Evolutionary conservation across 495 filamentous ascomycete species (phyloP), one percentile per base, ranked within the genome.

Genomic region (Stereocaulon alpinum): DNA sequence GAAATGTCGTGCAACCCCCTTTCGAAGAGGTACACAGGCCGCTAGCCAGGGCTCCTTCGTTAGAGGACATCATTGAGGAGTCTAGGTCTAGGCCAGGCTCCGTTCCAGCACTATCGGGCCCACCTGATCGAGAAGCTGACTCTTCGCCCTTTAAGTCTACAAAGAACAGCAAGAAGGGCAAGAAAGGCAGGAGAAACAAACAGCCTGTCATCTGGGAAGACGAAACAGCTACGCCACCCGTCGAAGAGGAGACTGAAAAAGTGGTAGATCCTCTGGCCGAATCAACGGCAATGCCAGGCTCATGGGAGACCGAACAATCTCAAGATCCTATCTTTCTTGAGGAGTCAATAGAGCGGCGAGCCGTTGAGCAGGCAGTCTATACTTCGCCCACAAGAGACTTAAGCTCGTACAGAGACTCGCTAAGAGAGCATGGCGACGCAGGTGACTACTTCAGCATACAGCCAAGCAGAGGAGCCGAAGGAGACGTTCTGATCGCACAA

Each of bases 141-240:
- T 32, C 27, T n/a, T n/a, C 40, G 4, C 52, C 50, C 43, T 37
- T 53, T 41, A 47, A 61, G 24, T 37, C 63, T 15, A 49, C 51
- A 7, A 59, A 54, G 43, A 59, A 58, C 47, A 32, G 40, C 27
- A 59, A 61, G 40, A 61, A 63, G 56, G 24, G 45, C 44, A 63
- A 61, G 51, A 69, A 66, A 52, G 40, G 48, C 49, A 68, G 60
- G 17, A 64, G 62, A 51, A n/a, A 54, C 22, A 34, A 61, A 45
- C 47, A 66, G 41, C 56, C 52, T 6, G 14, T 63, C n/a, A 51
- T 53, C 18, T 56, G 57, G 62, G 64, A 64, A 17, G 64, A 65
- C 20, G 62, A 64, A 41, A 60, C 52, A 22, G 54, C 58, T 14
- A 57, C 54, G 27, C 30, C 51, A 14, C 42, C 47, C 2, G 17